Conservation (phyloP, 805 yeast species). For the Teunomyces pallodes region DNA sequence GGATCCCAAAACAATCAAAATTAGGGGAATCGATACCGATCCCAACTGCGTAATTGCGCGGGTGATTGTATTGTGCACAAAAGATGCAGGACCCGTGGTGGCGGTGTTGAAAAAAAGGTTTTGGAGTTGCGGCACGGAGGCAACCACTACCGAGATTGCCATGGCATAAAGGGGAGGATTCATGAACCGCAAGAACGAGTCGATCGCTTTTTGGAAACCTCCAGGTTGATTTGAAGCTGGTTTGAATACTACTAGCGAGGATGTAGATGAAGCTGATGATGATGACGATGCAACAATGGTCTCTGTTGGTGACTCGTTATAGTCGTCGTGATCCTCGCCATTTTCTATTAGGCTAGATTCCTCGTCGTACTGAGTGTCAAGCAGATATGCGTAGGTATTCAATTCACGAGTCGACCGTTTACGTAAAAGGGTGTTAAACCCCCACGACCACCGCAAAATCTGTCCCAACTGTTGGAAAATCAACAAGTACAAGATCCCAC, state of each 20-base stretch:
- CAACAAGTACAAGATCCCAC: slow-evolving; percentile 71
- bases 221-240: not conserved
- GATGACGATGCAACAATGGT: not conserved
- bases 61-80: slow-evolving; percentile 63
- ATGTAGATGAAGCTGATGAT: not conserved
- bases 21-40: slow-evolving; percentile 72
- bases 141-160: slow-evolving; percentile 66
- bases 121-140: slow-evolving; percentile 60
- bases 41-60: slow-evolving; percentile 66
- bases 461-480: slow-evolving; percentile 84
- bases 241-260: not conserved
- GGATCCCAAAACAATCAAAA: slow-evolving; percentile 74
- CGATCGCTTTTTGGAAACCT: no score
- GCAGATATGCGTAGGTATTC: slow-evolving; percentile 16
- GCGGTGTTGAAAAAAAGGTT: slow-evolving; percentile 50
- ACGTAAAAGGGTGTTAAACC: slow-evolving; percentile 66
- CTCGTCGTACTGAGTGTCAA: slow-evolving; percentile 1
- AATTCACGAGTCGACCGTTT: slow-evolving; percentile 44
- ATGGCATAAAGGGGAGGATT: slow-evolving; percentile 85
- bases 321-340: not conserved
- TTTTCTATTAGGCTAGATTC: no score
- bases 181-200: slow-evolving; percentile 45
- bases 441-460: slow-evolving; percentile 85
- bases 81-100: slow-evolving; percentile 33
- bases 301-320: not conserved